Base-by-base conservation (phyloP, 306 rosid genomes). In the Inga laurina region DNA sequence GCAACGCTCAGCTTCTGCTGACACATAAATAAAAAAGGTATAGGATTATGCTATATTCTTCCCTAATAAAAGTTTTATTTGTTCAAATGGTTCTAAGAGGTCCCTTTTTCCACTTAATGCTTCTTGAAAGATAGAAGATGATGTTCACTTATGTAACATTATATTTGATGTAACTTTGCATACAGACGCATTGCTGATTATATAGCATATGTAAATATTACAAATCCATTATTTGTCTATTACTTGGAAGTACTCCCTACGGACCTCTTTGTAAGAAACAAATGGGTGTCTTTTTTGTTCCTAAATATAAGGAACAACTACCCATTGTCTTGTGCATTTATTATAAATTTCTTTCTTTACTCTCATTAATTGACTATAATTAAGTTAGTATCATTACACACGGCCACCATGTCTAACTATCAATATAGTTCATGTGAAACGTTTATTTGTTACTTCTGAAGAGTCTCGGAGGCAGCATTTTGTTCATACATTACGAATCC, bases 141-240 rank as follows among this genome's bases (percentile, higher is more conserved):
- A 46, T 45, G 5, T 24, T 72, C 35, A 72, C 13, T 45, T 24
- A 45, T 15, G 24, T 44, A 71, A 44, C 56, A 32, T 21, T 8
- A 8, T 21, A 71, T 43, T 72, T 73, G 83, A 46, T 78, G 48
- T 72, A 21, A 65, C 51, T 75, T 34, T 51, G 14, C 6, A 3
- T 30, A 7, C 41, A 30, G 9, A 41, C 65, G 27, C 30, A 41
- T 34, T 30, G 39, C 65, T 69, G 18, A 52, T 61, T 81, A 43
- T 77, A 77, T 71, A 24, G 46, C 45, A 14, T 41, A 61, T 75
- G 62, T 15, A 51, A 75, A 51, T 62, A 61, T 65, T 82, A 9
- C 30, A 39, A 51, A 34, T 54, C 45, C 10, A 18, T 49, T 65
- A 61, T 37, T 30, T 61, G 46, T 71, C 45, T 85, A 32, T 72